Evolutionary conservation across 805 yeast genomes (phyloP).

Genomic region (Blastobotrys peoriensis): DNA sequence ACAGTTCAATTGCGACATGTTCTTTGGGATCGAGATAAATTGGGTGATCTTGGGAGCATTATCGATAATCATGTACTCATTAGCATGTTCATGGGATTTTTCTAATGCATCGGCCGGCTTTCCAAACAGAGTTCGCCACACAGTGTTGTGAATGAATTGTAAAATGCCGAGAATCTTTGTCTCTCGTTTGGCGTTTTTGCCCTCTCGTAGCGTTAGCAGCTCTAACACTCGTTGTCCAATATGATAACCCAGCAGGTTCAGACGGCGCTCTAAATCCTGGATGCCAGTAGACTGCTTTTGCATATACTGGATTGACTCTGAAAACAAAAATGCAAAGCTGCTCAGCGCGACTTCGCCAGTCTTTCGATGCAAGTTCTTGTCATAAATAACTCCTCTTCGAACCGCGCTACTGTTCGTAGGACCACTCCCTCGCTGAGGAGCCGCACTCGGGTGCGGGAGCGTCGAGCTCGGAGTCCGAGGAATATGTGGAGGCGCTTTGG

Average conservation of each 20-base stretch:
- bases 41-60: constrained; percentile 64
- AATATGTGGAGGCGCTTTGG: constrained; percentile 29
- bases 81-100: constrained; percentile 59
- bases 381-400: constrained; percentile 44
- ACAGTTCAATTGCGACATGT: constrained; percentile 70
- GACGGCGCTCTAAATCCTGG: constrained; percentile 54
- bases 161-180: constrained; percentile 57
- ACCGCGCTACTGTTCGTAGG: constrained; percentile 1
- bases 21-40: constrained; percentile 72
- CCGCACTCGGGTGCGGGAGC: constrained; percentile 22
- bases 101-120: constrained; percentile 69
- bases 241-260: constrained; percentile 70
- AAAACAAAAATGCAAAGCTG: constrained; percentile 60
- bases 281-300: constrained; percentile 48
- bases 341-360: constrained; percentile 62
- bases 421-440: constrained; percentile 7
- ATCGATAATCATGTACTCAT: constrained; percentile 75
- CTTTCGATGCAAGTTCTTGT: constrained; percentile 60
- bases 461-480: constrained; percentile 34
- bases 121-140: constrained; percentile 74
- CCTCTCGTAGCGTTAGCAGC: constrained; percentile 61
- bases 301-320: constrained; percentile 63
- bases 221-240: constrained; percentile 71
- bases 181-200: constrained; percentile 61
- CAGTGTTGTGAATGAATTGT: constrained; percentile 63